These are phyloP conservation scores for Metschnikowia hibisci DNA, from an alignment of 805 yeast genomes.

Conservation along the genomic window DNA sequence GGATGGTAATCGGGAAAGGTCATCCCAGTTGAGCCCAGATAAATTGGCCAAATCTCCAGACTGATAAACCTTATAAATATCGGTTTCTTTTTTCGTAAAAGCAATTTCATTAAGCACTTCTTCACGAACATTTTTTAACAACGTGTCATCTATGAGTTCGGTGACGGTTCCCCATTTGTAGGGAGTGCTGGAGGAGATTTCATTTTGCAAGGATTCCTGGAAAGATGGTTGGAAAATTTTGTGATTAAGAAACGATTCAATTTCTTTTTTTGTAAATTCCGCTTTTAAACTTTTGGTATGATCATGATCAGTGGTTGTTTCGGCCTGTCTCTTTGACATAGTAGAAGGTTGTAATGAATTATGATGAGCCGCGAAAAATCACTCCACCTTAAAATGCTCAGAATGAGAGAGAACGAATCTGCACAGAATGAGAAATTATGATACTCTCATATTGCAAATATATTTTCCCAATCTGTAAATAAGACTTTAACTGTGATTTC, in stretches of 20 bases:
- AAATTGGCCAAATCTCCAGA: conserved; percentile 90
- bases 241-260: conserved; percentile 41
- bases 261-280: conserved; percentile 29
- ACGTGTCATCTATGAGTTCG: conserved; percentile 67
- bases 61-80: conserved; percentile 87
- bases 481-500: no score
- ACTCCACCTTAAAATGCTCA: background rate
- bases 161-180: conserved; percentile 86
- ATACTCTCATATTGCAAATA: no score
- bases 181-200: conserved; percentile 61
- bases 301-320: background rate
- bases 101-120: conserved; percentile 82
- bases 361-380: conserved; percentile 6
- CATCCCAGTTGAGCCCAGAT: conserved; percentile 77
- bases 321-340: conserved; percentile 16
- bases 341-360: background rate
- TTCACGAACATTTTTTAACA: conserved; percentile 73
- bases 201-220: conserved; percentile 35
- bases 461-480: no score
- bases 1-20: conserved; percentile 68
- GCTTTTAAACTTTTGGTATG: conserved; percentile 9
- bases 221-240: conserved; percentile 46
- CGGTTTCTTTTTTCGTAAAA: conserved; percentile 94
- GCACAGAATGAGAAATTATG: no score
- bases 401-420: no score